A percentile compares a stretch with the other conserved stretches of the same genome.
Conservation (phyloP, 192 early-diverging fungal genomes). For the Funneliformis mosseae region DNA sequence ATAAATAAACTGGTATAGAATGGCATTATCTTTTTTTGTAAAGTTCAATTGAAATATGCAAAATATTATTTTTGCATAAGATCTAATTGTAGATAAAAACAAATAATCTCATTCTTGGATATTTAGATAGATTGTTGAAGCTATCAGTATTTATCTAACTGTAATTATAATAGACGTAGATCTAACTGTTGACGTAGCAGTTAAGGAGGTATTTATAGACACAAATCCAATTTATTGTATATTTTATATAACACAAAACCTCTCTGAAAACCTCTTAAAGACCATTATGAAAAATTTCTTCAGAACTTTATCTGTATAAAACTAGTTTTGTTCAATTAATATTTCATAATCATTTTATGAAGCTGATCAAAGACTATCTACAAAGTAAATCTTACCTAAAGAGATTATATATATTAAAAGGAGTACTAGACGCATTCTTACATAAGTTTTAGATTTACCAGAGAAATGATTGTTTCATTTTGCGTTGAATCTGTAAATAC, state of each 20-base stretch:
- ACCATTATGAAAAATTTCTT: not conserved
- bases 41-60: not conserved
- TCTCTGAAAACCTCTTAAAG: not conserved
- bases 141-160: not conserved
- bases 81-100: not conserved
- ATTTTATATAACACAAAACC: not conserved
- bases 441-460: not conserved
- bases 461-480: not conserved
- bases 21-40: not conserved
- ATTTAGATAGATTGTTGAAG: not conserved
- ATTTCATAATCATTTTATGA: not conserved
- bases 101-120: not conserved
- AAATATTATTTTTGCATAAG: not conserved
- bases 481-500: not conserved
- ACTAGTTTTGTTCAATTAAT: not conserved
- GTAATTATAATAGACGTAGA: not conserved
- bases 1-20: constrained; percentile 7
- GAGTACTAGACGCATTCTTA: not conserved
- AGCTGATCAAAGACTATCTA: not conserved
- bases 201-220: not conserved
- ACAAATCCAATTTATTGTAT: not conserved
- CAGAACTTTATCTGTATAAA: not conserved
- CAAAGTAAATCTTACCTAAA: no score
- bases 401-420: not conserved
- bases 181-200: not conserved